Evolutionary conservation across 1,284 basidiomycete genomes (phyloP).

Genomic region (Ganoderma resinaceum): DNA sequence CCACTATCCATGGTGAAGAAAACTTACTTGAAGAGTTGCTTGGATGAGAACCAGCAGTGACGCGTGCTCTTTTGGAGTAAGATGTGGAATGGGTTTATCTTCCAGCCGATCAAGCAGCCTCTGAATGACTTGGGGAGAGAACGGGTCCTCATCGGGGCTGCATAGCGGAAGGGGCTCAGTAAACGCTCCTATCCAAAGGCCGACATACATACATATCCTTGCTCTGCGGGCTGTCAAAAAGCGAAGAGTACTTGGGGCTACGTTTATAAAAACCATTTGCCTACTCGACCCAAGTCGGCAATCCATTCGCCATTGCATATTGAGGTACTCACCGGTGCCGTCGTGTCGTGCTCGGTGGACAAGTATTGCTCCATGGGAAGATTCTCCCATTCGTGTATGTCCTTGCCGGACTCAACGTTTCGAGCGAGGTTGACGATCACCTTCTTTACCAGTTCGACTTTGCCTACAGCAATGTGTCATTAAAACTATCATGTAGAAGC

Average conservation of each 20-base stretch:
- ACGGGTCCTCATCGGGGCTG: conserved; percentile 60
- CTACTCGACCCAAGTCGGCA: conserved; percentile 12
- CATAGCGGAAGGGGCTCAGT: background rate
- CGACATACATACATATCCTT: conserved; percentile 49
- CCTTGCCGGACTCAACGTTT: conserved; percentile 40
- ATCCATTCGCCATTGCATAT: background rate
- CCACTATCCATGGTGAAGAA: background rate
- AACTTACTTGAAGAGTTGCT: conserved; percentile 80
- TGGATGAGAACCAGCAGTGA: conserved; percentile 84
- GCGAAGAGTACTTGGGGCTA: conserved; percentile 47
- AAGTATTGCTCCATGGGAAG: conserved; percentile 66
- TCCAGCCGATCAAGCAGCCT: conserved; percentile 73
- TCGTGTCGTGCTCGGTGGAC: conserved; percentile 39
- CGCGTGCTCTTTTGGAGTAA: conserved; percentile 80
- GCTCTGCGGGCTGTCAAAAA: conserved; percentile 50
- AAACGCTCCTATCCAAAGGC: background rate
- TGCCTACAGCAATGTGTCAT: conserved; percentile 56
- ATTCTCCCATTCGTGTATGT: conserved; percentile 50
- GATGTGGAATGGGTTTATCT: conserved; percentile 66
- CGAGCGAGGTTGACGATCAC: conserved; percentile 75
- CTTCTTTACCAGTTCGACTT: conserved; percentile 83
- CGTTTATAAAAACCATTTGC: conserved; percentile 37
- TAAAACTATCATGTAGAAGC: background rate
- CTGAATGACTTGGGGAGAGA: conserved; percentile 67
- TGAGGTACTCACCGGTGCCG: conserved; percentile 22